These are phyloP conservation scores for Tylopilus felleus DNA, from an alignment of 768 basidiomycete species.

Conservation along the genomic window DNA sequence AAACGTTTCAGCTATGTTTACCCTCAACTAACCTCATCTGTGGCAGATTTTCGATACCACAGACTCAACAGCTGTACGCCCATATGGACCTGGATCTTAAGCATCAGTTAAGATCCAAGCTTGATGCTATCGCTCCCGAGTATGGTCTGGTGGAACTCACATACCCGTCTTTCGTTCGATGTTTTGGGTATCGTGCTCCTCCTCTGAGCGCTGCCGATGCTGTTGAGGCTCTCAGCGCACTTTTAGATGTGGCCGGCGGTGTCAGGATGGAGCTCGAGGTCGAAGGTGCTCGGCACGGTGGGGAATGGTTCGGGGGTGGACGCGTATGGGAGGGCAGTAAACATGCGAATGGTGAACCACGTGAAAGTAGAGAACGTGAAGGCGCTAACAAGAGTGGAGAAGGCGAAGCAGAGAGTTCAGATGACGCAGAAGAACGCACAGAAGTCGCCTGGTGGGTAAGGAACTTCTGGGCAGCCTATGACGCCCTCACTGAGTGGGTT, in stretches of 20 bases:
- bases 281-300: slow-evolving; percentile 84
- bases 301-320: slow-evolving; percentile 94
- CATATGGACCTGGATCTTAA: slow-evolving; percentile 99
- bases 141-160: slow-evolving; percentile 92
- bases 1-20: background rate
- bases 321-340: slow-evolving; percentile 66
- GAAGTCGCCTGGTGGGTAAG: slow-evolving; percentile 78
- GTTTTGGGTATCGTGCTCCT: slow-evolving; percentile 84
- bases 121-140: slow-evolving; percentile 88
- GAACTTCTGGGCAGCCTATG: slow-evolving; percentile 96
- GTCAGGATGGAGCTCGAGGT: slow-evolving; percentile 88
- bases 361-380: slow-evolving; percentile 31
- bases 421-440: slow-evolving; percentile 36
- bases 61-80: slow-evolving; percentile 89
- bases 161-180: slow-evolving; percentile 91
- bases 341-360: slow-evolving; percentile 34
- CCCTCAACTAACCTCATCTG: slow-evolving; percentile 12
- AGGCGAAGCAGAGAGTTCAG: slow-evolving; percentile 23
- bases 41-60: slow-evolving; percentile 83
- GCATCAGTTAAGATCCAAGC: slow-evolving; percentile 68
- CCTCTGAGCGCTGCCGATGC: slow-evolving; percentile 91
- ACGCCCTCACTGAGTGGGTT: slow-evolving; percentile 86
- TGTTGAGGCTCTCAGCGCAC: slow-evolving; percentile 82
- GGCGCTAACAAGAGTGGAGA: slow-evolving; percentile 25
- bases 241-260: slow-evolving; percentile 89